phyloP scores from a whole-genome alignment of 2,329 filamentous ascomycete genomes.

The Alternaria sp. region DNA sequence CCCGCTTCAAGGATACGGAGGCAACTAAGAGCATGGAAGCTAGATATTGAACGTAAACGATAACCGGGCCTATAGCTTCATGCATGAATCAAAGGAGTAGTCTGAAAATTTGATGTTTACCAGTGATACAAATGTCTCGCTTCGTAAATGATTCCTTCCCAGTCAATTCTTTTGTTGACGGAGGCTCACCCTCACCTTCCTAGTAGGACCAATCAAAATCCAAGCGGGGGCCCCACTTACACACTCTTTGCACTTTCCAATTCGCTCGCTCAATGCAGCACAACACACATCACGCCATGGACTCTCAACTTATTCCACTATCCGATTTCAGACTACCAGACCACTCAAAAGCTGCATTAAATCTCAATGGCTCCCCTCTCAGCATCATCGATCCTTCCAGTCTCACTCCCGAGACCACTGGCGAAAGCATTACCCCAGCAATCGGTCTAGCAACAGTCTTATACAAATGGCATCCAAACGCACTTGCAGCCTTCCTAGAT shows the following conservation, averaged over 20 bases:
- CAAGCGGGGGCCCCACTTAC: conserved; percentile 2
- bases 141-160: background rate
- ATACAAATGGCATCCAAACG: conserved; percentile 26
- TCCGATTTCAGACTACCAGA: conserved; percentile 18
- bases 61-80: background rate
- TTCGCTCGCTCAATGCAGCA: background rate
- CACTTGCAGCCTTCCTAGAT: conserved; percentile 27
- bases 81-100: background rate
- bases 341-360: conserved; percentile 13
- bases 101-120: background rate
- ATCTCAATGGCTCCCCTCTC: conserved; percentile 12
- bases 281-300: conserved; percentile 3
- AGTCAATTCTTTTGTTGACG: background rate
- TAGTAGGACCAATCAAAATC: conserved; percentile 5
- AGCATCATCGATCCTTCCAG: conserved; percentile 9
- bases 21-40: background rate
- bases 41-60: background rate
- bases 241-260: conserved; percentile 10
- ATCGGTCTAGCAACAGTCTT: conserved; percentile 27
- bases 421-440: conserved; percentile 6
- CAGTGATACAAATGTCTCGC: background rate
- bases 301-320: background rate
- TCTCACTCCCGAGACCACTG: background rate
- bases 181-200: background rate
- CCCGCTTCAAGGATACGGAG: conserved; percentile 23